Evolutionary conservation across 2,329 filamentous ascomycete genomes (phyloP).

Genomic region (Penicillium sp.): DNA sequence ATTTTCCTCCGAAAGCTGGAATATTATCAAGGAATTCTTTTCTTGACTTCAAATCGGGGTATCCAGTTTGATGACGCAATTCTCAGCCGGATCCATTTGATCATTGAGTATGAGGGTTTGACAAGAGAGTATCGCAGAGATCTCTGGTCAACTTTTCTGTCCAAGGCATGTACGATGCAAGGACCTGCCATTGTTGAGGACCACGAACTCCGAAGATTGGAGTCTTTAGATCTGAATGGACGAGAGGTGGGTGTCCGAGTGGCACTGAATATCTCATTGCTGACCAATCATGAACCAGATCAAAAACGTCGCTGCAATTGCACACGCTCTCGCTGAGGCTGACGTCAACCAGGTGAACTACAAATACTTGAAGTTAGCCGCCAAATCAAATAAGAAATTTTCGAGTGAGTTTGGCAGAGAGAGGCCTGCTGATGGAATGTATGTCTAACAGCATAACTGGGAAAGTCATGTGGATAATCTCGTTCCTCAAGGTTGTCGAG

Average conservation of each 20-base stretch:
- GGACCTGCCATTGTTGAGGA: conserved; percentile 14
- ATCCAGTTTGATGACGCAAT: conserved; percentile 40
- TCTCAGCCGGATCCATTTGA: conserved; percentile 35
- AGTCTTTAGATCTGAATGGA: conserved; percentile 14
- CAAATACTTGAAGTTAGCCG: conserved; percentile 15
- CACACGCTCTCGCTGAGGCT: conserved; percentile 18
- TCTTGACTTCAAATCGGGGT: conserved; percentile 42
- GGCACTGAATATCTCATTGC: too few relatives aligned
- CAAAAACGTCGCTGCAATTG: conserved; percentile 18
- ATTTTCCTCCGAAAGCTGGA: conserved; percentile 43
- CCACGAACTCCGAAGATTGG: conserved; percentile 9
- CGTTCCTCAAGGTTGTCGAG: background rate
- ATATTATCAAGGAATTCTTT: conserved; percentile 42
- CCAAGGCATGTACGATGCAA: conserved; percentile 15
- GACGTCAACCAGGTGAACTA: conserved; percentile 11
- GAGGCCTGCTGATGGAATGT: conserved; percentile 9
- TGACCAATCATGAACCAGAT: too few relatives aligned
- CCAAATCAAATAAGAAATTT: conserved; percentile 15
- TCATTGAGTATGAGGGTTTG: conserved; percentile 33
- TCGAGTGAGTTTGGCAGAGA: conserved; percentile 15
- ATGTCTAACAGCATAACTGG: conserved; percentile 10
- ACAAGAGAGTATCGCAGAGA: conserved; percentile 22
- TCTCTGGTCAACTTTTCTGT: conserved; percentile 34
- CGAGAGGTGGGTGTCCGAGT: too few relatives aligned
- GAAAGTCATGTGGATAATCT: conserved; percentile 1